Base-by-base conservation (phyloP, 495 filamentous ascomycete genomes). In the Xylaria venustula region DNA sequence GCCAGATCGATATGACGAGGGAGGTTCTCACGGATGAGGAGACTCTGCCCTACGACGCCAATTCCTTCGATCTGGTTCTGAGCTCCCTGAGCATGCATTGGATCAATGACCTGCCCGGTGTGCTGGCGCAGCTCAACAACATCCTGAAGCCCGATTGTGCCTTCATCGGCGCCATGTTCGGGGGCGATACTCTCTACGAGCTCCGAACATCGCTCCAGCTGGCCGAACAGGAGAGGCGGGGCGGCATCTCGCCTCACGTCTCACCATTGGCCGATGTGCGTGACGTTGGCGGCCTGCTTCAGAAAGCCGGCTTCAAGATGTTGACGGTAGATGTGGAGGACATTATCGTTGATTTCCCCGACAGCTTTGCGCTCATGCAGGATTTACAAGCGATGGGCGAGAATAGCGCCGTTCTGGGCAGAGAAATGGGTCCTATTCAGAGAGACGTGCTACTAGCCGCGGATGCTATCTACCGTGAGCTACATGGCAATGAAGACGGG, bases 251-350 rank as follows among this genome's bases (percentile, higher is more conserved):
- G 19, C 91, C 91, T 23, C 90, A 92, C 68, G 86, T 94, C 2
- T 93, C 89, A 5, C 95, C 95, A 23, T 71, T 99, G 32, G 94
- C 94, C 1, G 93, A 99, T 74, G 91, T 96, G 14, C 81, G 90
- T 8, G 95, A 99, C 73, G 85, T 97, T 0, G 95, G 93, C 3
- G 92, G 91, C 3, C 76, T 99, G 60, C 71, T 99, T 62, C 88
- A 88, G 64, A 85, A 85, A 59, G 92, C 93, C 0, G 92, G 94
- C 28, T 98, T 98, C 76, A 92, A 90, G 77, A 87, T 99, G 83
- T 78, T 97, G 60, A 99, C 95, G 12, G 91, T 99, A 0, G 95
- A 99, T 67, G 90, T 98, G 20, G 95, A 98, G 74, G 95, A 99
- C 71, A 92, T 99, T 48, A 82, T 97, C 32, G 90, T 99, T 11